These are phyloP conservation scores for Oryza meridionalis DNA, from an alignment of 176 grass and related monocot genomes.

Conservation along the genomic window DNA sequence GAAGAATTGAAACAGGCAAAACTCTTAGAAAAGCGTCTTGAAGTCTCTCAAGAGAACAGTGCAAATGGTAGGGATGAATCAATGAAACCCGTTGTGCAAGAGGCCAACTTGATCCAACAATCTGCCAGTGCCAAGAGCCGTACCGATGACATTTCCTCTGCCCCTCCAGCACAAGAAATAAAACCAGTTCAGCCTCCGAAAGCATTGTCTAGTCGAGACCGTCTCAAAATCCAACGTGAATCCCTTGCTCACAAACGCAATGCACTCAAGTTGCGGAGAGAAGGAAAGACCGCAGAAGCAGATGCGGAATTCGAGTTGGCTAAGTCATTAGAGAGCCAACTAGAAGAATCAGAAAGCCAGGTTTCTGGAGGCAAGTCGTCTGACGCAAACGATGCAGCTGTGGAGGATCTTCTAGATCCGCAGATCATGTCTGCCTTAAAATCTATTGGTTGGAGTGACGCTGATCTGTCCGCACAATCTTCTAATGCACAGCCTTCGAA, in stretches of 20 bases:
- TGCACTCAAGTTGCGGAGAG: conserved; percentile 85
- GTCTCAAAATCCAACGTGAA: conserved; percentile 88
- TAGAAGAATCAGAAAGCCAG: conserved; percentile 73
- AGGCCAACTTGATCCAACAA: conserved; percentile 40
- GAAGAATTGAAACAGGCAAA: conserved; percentile 89
- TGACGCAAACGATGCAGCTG: conserved; percentile 43
- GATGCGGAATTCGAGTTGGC: conserved; percentile 87
- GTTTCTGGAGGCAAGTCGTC: conserved; percentile 42
- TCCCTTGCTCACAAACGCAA: conserved; percentile 91
- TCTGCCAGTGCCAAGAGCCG: conserved; percentile 27
- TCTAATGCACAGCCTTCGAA: conserved; percentile 28
- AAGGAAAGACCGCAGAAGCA: conserved; percentile 80
- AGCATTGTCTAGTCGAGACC: conserved; percentile 72
- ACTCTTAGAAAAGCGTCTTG: conserved; percentile 64
- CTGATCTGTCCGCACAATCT: conserved; percentile 40
- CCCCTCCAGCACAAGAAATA: conserved; percentile 29
- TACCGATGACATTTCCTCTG: conserved; percentile 7
- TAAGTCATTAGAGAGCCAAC: conserved; percentile 79
- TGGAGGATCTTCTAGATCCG: conserved; percentile 90
- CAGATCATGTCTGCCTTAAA: conserved; percentile 80
- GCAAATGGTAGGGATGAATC: conserved; percentile 15
- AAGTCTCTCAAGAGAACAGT: conserved; percentile 49
- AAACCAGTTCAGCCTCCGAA: conserved; percentile 56
- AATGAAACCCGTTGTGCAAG: conserved; percentile 14
- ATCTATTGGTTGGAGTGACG: conserved; percentile 80